Conservation (phyloP, 257 asterid species). For the Penstemon newberryi region DNA sequence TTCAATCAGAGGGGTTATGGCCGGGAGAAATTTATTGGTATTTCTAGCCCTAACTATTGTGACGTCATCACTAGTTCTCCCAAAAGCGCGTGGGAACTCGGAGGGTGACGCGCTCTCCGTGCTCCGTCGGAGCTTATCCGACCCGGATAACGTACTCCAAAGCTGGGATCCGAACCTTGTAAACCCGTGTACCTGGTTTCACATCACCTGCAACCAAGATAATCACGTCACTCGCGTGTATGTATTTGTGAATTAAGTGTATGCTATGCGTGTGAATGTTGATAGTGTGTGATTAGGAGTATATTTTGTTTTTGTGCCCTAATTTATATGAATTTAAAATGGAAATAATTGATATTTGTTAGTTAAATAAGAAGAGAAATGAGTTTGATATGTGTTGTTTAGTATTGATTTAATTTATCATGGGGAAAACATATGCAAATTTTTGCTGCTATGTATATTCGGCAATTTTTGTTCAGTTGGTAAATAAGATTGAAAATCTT, state of each 20-base stretch:
- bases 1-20: no score
- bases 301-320: no score
- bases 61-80: constrained; percentile 32
- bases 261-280: no score
- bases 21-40: no score
- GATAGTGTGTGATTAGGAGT: no score
- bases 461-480: neutral
- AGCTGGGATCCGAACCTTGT: constrained; percentile 75
- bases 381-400: neutral
- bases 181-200: constrained; percentile 64
- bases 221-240: constrained; percentile 66
- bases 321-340: no score
- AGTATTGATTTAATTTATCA: neutral
- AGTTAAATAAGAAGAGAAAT: no score
- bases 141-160: constrained; percentile 58
- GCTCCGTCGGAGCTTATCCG: constrained; percentile 51
- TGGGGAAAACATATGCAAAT: neutral
- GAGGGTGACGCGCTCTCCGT: constrained; percentile 65
- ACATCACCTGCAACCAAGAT: constrained; percentile 61
- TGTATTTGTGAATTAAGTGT: constrained; percentile 2
- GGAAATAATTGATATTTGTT: no score
- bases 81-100: constrained; percentile 43
- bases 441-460: neutral
- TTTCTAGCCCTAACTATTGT: neutral
- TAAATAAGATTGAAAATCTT: neutral